Base-by-base conservation (phyloP, 2,329 filamentous ascomycete species). In the Neurospora sp. region DNA sequence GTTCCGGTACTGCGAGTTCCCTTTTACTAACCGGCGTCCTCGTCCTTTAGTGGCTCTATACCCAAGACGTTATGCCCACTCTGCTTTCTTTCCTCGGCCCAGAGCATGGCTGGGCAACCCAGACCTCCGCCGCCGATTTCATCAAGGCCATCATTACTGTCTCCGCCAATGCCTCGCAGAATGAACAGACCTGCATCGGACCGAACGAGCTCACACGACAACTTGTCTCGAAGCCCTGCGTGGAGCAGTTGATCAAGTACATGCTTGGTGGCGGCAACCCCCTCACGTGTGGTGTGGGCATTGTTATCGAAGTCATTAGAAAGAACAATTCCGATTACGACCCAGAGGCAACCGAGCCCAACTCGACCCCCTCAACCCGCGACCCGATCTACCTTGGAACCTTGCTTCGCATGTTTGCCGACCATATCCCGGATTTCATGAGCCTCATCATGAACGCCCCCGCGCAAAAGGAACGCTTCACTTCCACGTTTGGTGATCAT, bases 291-390 rank as follows among this genome's bases (percentile, higher is more conserved):
- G 96, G 96, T 67, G 96, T 99, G 11, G 96, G 96, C 23, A 97
- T 98, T 76, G 88, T 99, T 40, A 99, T 99, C 73, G 96, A 99
- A 81, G 96, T 99, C 66, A 99, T 99, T 78, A 88, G 96, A 71
- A 99, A 99, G 83, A 99, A 99, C 81, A 99, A 99, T 79, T 98
- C 96, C 0, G 96, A 99, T 80, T 99, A 99, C 78, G 96, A 99
- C 75, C 91, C 96, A 0, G 96, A 98, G 75, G 89, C 94, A 72
- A 89, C 91, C 67, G 92, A 93, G 71, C 88, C 92, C 37, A 92
- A 92, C 73, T 88, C 91, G 2, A 84, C 90, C 69, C 95, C 95
- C 0, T 95, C 93, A 1, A 91, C 89, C 74, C 89, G 91, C 68
- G 96, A 99, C 77, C 96, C 96, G 4, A 99, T 99, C 75, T 99